Conservation (phyloP, 2,329 filamentous ascomycete genomes). For the Pseudopyricularia javanii region DNA sequence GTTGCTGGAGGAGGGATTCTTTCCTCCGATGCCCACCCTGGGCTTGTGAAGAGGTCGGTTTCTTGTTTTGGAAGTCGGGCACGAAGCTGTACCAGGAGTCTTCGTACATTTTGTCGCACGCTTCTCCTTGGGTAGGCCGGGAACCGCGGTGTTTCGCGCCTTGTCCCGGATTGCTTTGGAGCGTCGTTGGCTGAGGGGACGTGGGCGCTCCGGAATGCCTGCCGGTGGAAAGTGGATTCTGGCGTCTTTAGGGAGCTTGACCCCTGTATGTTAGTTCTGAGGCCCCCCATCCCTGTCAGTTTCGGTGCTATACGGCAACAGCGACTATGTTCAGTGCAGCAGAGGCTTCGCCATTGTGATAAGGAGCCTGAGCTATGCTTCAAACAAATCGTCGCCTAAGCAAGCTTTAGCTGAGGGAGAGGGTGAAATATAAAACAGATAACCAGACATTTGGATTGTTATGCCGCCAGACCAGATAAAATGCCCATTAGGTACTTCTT, state of each 20-base stretch:
- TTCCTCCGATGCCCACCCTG: conserved; percentile 47
- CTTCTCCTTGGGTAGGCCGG: neutral
- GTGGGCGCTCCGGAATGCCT: neutral
- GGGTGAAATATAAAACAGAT: too few species aligned
- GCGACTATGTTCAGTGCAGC: too few species aligned
- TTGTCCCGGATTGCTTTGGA: neutral
- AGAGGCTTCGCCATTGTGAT: too few species aligned
- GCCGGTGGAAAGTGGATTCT: neutral
- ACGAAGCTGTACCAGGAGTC: conserved; percentile 77
- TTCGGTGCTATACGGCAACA: too few species aligned
- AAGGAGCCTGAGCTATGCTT: too few species aligned
- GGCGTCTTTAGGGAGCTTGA: neutral
- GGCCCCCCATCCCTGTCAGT: neutral
- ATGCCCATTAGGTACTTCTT: too few species aligned
- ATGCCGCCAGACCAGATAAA: too few species aligned
- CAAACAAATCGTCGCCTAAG: too few species aligned
- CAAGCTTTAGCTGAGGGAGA: too few species aligned
- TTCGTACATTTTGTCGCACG: conserved; percentile 54
- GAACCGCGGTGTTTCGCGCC: neutral
- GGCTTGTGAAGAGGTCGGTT: conserved; percentile 25
- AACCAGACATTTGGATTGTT: too few species aligned
- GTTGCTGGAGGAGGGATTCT: conserved; percentile 57
- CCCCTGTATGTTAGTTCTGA: neutral
- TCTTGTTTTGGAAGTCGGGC: conserved; percentile 44
- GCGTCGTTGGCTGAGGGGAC: neutral